Evolutionary conservation across 352 stramenopile genomes (phyloP).

Genomic region (Globisporangium mamillatum): DNA sequence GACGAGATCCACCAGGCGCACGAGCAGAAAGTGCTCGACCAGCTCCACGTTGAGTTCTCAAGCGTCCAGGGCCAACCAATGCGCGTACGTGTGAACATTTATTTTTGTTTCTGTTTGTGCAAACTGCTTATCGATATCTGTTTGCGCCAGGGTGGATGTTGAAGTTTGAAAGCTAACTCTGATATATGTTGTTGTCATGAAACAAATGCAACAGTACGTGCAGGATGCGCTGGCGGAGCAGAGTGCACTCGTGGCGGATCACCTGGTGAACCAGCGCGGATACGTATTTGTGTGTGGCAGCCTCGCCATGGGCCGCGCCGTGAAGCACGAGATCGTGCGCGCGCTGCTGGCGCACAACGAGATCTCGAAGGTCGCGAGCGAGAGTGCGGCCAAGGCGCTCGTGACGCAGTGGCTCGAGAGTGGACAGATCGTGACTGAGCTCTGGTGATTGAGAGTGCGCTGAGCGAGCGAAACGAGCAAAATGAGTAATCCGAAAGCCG

Average conservation of each 20-base stretch:
- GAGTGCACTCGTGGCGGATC: constrained; percentile 47
- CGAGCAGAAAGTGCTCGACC: constrained; percentile 40
- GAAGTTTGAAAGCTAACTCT: not conserved
- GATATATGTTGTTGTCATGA: not conserved
- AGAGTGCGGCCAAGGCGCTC: constrained; percentile 41
- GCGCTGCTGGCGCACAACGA: constrained; percentile 44
- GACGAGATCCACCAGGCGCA: constrained; percentile 52
- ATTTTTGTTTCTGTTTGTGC: not conserved
- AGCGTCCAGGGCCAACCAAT: constrained; percentile 30
- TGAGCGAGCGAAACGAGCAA: too few species aligned
- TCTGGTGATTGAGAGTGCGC: constrained; percentile 44
- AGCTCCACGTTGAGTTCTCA: constrained; percentile 66
- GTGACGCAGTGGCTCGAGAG: constrained; percentile 41
- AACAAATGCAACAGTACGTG: constrained; percentile 49
- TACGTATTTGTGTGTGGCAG: constrained; percentile 82
- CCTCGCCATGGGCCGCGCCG: constrained; percentile 68
- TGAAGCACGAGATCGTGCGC: constrained; percentile 58
- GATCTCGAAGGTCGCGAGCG: constrained; percentile 27
- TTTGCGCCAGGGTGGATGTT: not conserved
- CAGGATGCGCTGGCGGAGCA: constrained; percentile 62
- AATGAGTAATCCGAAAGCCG: not conserved
- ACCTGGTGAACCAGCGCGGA: constrained; percentile 52
- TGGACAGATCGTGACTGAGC: constrained; percentile 61
- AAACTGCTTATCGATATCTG: not conserved
- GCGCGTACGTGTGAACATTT: constrained; percentile 31